These are phyloP conservation scores for Plantago lanceolata DNA, from an alignment of 305 asterid species.

Conservation along the genomic window DNA sequence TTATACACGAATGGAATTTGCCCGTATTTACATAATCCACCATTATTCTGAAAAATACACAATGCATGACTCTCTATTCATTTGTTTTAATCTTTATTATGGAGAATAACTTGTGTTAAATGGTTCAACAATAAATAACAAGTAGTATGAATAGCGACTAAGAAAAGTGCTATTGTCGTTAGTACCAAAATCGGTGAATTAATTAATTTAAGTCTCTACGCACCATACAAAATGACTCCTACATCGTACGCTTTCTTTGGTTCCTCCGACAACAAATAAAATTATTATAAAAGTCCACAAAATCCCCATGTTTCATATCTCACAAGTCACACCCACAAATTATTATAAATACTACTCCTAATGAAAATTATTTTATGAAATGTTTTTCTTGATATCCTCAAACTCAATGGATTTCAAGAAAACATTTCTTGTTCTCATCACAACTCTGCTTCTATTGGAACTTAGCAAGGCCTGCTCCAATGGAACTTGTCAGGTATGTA, in stretches of 20 bases:
- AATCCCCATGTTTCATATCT: background rate
- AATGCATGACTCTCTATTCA: too few relatives aligned
- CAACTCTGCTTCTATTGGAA: slow-evolving; percentile 1
- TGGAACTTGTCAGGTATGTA: slow-evolving; percentile 42
- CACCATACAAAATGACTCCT: background rate
- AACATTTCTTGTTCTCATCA: slow-evolving; percentile 8
- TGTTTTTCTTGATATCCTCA: background rate
- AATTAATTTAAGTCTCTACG: background rate
- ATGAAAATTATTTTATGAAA: background rate
- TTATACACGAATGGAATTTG: too few relatives aligned
- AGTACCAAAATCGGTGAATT: background rate
- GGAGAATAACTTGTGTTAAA: too few relatives aligned
- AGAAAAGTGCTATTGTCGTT: too few relatives aligned
- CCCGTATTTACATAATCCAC: too few relatives aligned
- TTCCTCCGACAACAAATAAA: background rate
- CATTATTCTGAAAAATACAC: too few relatives aligned
- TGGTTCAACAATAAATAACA: too few relatives aligned
- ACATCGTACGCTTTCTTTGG: background rate
- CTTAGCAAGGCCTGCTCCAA: slow-evolving; percentile 28
- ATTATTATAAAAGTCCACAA: background rate
- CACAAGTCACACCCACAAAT: background rate
- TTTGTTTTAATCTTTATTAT: too few relatives aligned
- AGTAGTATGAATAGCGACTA: too few relatives aligned
- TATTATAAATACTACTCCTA: background rate
- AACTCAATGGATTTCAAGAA: slow-evolving; percentile 4